Evolutionary conservation across 1,284 basidiomycete genomes (phyloP).

Genomic region (Mrakiaceae sp.): DNA sequence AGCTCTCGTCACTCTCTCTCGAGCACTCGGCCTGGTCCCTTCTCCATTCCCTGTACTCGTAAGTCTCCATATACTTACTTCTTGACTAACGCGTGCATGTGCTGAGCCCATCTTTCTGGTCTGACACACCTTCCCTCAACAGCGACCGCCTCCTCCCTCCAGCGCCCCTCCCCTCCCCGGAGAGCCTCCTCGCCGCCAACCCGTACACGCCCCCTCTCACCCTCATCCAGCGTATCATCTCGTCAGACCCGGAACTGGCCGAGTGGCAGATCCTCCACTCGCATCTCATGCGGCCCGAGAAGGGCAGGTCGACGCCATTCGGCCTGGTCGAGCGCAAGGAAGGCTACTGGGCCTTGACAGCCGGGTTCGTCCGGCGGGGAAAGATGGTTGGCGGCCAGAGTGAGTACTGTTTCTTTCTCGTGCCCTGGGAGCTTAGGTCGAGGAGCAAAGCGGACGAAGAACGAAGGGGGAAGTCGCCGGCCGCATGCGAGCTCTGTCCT

Average conservation of each 20-base stretch:
- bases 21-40: conserved; percentile 9
- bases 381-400: conserved; percentile 1
- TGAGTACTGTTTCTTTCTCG: no score
- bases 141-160: conserved; percentile 10
- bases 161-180: neutral
- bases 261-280: conserved; percentile 7
- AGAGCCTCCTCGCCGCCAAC: conserved; percentile 8
- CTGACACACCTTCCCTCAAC: neutral
- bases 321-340: conserved; percentile 14
- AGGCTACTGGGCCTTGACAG: conserved; percentile 9
- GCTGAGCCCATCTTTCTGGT: neutral
- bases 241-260: conserved; percentile 13
- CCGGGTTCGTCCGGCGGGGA: conserved; percentile 4
- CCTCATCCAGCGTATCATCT: conserved; percentile 17
- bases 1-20: conserved; percentile 9
- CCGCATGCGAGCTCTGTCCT: no score
- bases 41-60: conserved; percentile 13
- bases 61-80: neutral
- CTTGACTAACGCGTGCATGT: neutral
- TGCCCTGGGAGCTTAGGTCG: no score
- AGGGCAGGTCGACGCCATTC: neutral
- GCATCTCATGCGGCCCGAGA: conserved; percentile 5
- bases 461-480: no score
- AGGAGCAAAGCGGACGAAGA: no score
- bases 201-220: conserved; percentile 17